A percentile compares a stretch with the other conserved stretches of the same genome.
Evolutionary conservation across 768 basidiomycete species (phyloP).

Genomic region (Cystoderma amianthinum): DNA sequence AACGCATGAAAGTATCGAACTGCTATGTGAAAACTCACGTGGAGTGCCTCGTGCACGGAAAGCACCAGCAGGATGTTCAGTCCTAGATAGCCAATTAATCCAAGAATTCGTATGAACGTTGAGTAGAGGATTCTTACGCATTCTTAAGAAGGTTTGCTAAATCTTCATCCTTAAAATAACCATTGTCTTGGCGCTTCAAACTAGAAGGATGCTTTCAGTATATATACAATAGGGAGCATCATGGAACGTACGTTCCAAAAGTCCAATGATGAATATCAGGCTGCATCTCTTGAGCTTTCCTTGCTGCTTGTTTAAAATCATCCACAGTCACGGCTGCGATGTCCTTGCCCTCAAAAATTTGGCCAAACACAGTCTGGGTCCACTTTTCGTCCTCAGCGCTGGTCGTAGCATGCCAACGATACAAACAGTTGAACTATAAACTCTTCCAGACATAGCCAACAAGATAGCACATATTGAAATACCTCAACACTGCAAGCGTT

Average conservation of each 20-base stretch:
- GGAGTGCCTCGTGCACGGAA: slow-evolving; percentile 79
- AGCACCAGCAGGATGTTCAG: slow-evolving; percentile 61
- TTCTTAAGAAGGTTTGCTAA: slow-evolving; percentile 61
- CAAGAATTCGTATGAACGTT: not conserved
- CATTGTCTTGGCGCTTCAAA: slow-evolving; percentile 52
- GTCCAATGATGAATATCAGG: slow-evolving; percentile 57
- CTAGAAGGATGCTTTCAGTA: slow-evolving; percentile 22
- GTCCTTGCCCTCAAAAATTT: slow-evolving; percentile 47
- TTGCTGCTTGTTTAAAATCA: slow-evolving; percentile 47
- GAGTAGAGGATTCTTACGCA: slow-evolving; percentile 39
- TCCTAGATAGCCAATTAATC: slow-evolving; percentile 31
- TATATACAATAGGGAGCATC: not conserved
- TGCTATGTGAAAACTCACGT: slow-evolving; percentile 15
- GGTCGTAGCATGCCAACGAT: slow-evolving; percentile 81
- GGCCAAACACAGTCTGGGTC: slow-evolving; percentile 41
- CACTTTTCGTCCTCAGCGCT: slow-evolving; percentile 67
- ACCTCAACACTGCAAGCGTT: slow-evolving; percentile 83
- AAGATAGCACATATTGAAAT: slow-evolving; percentile 4
- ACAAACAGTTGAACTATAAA: slow-evolving; percentile 73
- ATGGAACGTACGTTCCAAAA: slow-evolving; percentile 42
- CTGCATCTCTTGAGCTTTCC: slow-evolving; percentile 28
- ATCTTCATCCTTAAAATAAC: slow-evolving; percentile 61
- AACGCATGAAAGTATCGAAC: not conserved
- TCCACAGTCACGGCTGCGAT: slow-evolving; percentile 34
- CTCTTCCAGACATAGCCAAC: slow-evolving; percentile 2